Evolutionary conservation across 306 rosid genomes (phyloP).

Genomic region (Gastrolobium villosum): DNA sequence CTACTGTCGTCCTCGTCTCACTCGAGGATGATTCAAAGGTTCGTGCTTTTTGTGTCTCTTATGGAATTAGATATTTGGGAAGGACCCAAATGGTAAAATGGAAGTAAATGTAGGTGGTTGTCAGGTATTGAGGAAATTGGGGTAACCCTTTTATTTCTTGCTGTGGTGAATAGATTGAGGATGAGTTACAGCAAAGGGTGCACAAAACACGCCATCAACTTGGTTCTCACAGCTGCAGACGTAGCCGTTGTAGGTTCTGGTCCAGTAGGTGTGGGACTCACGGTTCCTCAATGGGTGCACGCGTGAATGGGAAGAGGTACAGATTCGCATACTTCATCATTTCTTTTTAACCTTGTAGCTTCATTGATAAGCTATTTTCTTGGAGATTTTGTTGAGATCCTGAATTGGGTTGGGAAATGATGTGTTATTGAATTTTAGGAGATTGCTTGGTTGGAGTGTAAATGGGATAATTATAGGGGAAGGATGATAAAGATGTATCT

Average conservation of each 20-base stretch:
- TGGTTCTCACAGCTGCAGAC: too few species aligned
- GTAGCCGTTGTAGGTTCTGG: too few species aligned
- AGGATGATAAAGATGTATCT: background rate
- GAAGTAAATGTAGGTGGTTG: slow-evolving; percentile 11
- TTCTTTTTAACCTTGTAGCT: background rate
- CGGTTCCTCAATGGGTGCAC: too few species aligned
- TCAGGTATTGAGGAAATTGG: background rate
- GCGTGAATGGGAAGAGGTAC: too few species aligned
- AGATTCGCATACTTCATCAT: too few species aligned
- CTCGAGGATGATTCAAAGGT: slow-evolving; percentile 83
- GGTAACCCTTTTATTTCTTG: slow-evolving; percentile 22
- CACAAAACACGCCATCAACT: too few species aligned
- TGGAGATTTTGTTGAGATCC: slow-evolving; percentile 13
- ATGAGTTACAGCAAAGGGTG: slow-evolving; percentile 67
- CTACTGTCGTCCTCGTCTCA: slow-evolving; percentile 75
- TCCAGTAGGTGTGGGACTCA: too few species aligned
- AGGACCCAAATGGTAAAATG: background rate
- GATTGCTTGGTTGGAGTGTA: background rate
- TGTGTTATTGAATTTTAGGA: background rate
- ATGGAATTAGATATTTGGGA: slow-evolving; percentile 3
- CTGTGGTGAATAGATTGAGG: slow-evolving; percentile 60
- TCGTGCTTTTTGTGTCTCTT: slow-evolving; percentile 22
- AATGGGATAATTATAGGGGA: background rate
- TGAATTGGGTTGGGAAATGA: slow-evolving; percentile 1
- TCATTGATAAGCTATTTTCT: background rate